Evolutionary conservation across 2,329 filamentous ascomycete species (phyloP), one percentile per base, ranked within the genome.

Genomic region (Hypoxylon sp.): DNA sequence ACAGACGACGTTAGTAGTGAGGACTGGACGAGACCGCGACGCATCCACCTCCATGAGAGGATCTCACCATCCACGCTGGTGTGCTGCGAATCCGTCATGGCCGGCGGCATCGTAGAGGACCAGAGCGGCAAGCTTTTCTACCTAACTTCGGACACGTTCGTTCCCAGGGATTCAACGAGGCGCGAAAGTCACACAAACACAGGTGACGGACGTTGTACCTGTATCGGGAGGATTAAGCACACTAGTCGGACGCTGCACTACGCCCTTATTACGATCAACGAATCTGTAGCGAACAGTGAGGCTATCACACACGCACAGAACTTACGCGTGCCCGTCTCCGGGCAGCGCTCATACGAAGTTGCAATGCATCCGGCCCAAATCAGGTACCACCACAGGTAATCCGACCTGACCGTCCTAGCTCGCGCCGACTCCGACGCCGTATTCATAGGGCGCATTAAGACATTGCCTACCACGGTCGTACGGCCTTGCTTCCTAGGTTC

Each of bases 31-130:
- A 47, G 51, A 15, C 67, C 67, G 37, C 57, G 46, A 5, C 57
- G 37, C 32, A n/a, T 63, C 15, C 67, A 69, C 31, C 44, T 69
- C 2, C 67, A 69, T 44, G 21, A 50, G 50, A 60, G 35, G 27
- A 63, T 37, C 8, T 11, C 58, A 7, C 46, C 48, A 6, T 55
- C 55, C 6, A n/a, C 1, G 2, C 53, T 46, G 11, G n/a, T 50
- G n/a, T 66, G 62, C 62, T 56, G 67, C 46, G 8, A 44, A 8
- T 46, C 58, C 15, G 29, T 55, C 13, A 56, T 44, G 31, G 54
- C 54, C 6, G 67, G 67, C 35, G 67, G 67, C 46, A 37, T 66
- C 10, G 29, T 66, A 3, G 32, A 59, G 24, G 59, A 39, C 31
- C 13, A 29, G 2, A 2, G 17, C 10, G n/a, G 17, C 8, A 24